Evolutionary conservation across 345 rosid genomes (phyloP).

Genomic region (Salix arbutifolia): DNA sequence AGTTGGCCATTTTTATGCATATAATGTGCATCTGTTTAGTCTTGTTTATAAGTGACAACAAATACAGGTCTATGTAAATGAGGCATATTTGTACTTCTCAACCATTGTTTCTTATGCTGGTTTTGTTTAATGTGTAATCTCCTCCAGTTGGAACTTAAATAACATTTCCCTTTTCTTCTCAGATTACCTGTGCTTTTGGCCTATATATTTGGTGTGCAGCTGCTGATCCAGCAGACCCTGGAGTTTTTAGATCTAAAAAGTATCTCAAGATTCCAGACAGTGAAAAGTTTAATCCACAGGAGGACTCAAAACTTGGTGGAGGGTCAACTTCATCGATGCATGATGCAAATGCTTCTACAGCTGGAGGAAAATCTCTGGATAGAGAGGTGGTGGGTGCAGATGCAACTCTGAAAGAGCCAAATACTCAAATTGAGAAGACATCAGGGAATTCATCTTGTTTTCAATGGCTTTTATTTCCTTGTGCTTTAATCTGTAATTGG

Average conservation of each 20-base stretch:
- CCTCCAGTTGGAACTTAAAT: not conserved
- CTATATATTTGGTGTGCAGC: conserved; percentile 30
- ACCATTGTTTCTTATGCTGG: not conserved
- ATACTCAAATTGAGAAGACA: conserved; percentile 31
- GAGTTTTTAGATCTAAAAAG: conserved; percentile 36
- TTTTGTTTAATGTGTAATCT: not conserved
- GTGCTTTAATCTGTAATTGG: conserved; percentile 57
- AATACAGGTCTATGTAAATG: not conserved
- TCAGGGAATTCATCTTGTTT: conserved; percentile 42
- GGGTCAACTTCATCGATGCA: conserved; percentile 53
- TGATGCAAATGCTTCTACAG: conserved; percentile 40
- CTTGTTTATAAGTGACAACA: not conserved
- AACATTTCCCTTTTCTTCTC: conserved; percentile 4
- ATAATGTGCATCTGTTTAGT: not conserved
- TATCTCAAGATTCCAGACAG: conserved; percentile 57
- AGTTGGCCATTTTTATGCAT: not conserved
- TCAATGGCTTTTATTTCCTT: conserved; percentile 51
- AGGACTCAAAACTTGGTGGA: conserved; percentile 58
- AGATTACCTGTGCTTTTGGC: conserved; percentile 24
- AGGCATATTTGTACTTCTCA: not conserved
- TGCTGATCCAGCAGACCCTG: conserved; percentile 26
- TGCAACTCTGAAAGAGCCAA: conserved; percentile 32
- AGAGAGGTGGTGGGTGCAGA: conserved; percentile 27
- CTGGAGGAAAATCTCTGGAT: conserved; percentile 51
- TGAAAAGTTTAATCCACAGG: conserved; percentile 40